phyloP scores from a whole-genome alignment of 2,329 filamentous ascomycete species.

The Byssothecium circinans region DNA sequence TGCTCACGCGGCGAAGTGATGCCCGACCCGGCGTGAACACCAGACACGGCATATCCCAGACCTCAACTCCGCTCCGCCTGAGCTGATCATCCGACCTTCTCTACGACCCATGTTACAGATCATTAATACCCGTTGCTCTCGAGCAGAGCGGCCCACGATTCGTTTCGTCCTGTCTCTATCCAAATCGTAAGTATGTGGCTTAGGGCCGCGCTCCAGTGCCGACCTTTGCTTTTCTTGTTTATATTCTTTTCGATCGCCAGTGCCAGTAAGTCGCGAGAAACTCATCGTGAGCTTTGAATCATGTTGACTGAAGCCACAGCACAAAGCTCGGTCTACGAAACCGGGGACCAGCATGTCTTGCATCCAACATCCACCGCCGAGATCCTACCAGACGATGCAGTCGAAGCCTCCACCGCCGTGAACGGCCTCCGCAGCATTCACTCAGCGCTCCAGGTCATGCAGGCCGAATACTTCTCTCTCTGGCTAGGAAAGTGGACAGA shows the following conservation, averaged over 20 bases:
- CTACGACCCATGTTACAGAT: too few relatives aligned
- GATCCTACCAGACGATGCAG: too few relatives aligned
- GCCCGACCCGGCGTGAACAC: too few relatives aligned
- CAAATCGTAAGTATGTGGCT: background rate
- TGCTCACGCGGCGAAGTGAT: too few relatives aligned
- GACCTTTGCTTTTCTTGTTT: constrained; percentile 7
- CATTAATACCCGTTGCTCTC: constrained; percentile 12
- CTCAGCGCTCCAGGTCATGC: constrained; percentile 71
- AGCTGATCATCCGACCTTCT: too few relatives aligned
- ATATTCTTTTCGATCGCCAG: constrained; percentile 5
- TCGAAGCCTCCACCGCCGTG: background rate
- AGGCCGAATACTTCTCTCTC: constrained; percentile 73
- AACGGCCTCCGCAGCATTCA: constrained; percentile 28
- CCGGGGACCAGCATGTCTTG: constrained; percentile 17
- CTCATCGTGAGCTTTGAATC: background rate
- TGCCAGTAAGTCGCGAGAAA: background rate
- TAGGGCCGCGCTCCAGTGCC: background rate
- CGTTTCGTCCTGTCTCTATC: background rate
- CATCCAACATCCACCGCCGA: background rate
- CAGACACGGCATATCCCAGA: too few relatives aligned
- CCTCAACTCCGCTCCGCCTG: too few relatives aligned
- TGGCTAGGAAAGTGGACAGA: constrained; percentile 81
- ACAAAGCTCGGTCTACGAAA: constrained; percentile 14
- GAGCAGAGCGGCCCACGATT: constrained; percentile 11
- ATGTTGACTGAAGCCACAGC: background rate